Evolutionary conservation across 2,329 filamentous ascomycete species (phyloP).

Genomic region (Daldinia sp.): DNA sequence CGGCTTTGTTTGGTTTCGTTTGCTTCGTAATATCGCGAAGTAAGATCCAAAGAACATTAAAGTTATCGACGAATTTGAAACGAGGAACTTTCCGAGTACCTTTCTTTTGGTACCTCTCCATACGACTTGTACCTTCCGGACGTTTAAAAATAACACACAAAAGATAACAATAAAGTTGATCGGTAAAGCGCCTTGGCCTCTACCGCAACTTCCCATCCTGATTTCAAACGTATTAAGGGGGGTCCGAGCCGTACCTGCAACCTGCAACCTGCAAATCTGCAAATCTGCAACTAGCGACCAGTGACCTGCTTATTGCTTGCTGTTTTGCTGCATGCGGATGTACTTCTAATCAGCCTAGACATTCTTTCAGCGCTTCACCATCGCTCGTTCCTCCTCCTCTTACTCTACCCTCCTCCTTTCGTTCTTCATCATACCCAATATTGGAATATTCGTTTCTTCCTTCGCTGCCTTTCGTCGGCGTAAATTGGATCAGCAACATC

Average conservation of each 20-base stretch:
- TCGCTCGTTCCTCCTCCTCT: not conserved
- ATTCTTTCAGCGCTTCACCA: slow-evolving; percentile 6
- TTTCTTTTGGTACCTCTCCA: too few species aligned
- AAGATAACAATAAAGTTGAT: too few species aligned
- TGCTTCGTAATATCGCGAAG: slow-evolving; percentile 10
- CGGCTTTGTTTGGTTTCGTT: too few species aligned
- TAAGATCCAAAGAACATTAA: not conserved
- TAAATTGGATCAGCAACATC: slow-evolving; percentile 21
- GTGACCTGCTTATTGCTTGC: too few species aligned
- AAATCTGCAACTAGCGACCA: too few species aligned
- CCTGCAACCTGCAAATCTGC: too few species aligned
- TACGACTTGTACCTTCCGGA: slow-evolving; percentile 14
- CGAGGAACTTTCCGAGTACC: too few species aligned
- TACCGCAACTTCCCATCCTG: slow-evolving; percentile 13
- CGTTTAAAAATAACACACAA: slow-evolving; percentile 7
- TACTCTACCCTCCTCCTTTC: slow-evolving; percentile 6
- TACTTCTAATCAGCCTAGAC: slow-evolving; percentile 11
- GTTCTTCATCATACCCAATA: slow-evolving; percentile 17
- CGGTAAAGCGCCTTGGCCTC: slow-evolving; percentile 8
- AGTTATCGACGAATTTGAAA: too few species aligned
- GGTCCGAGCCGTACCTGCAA: not conserved
- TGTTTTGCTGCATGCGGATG: slow-evolving; percentile 2
- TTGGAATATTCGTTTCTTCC: slow-evolving; percentile 31
- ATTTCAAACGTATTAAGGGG: not conserved
- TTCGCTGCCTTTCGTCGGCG: not conserved